Evolutionary conservation across 1,139 yeast species (phyloP).

Genomic region (Barnettozyma hawaiiensis): DNA sequence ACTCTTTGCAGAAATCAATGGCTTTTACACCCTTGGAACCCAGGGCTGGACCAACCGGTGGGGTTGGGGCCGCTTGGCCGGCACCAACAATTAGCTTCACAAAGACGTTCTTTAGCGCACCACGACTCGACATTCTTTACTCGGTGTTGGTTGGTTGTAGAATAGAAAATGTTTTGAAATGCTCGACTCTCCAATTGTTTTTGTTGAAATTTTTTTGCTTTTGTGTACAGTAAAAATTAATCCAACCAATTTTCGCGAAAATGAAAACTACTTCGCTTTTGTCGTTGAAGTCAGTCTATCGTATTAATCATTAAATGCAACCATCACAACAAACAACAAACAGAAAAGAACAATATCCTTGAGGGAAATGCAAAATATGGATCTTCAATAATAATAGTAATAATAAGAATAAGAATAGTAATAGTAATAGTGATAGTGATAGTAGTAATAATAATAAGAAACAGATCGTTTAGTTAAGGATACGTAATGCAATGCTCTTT

Average conservation of each 20-base stretch:
- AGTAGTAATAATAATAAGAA: no score
- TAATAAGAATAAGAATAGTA: no score
- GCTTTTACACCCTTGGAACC: constrained; percentile 99
- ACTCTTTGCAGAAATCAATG: constrained; percentile 96
- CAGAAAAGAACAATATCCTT: neutral
- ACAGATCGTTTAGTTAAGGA: neutral
- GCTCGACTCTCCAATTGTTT: no score
- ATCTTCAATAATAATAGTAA: no score
- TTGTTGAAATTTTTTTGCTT: neutral
- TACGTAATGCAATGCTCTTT: no score
- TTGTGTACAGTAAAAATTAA: no score
- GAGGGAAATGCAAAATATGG: neutral
- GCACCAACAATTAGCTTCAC: constrained; percentile 96
- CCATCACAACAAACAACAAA: no score
- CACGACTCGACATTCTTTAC: constrained; percentile 22
- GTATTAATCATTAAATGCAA: neutral
- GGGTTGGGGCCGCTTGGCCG: constrained; percentile 97
- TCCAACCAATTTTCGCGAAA: neutral
- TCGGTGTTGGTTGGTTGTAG: neutral
- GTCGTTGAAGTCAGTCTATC: no score
- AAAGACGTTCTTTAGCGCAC: constrained; percentile 37
- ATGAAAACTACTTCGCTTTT: no score
- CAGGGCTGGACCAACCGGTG: constrained; percentile 98
- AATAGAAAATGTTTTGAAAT: neutral
- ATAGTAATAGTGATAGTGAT: no score